Evolutionary conservation across 805 yeast species (phyloP), one percentile per base, ranked within the genome.

Genomic region (Pichia heedii): DNA sequence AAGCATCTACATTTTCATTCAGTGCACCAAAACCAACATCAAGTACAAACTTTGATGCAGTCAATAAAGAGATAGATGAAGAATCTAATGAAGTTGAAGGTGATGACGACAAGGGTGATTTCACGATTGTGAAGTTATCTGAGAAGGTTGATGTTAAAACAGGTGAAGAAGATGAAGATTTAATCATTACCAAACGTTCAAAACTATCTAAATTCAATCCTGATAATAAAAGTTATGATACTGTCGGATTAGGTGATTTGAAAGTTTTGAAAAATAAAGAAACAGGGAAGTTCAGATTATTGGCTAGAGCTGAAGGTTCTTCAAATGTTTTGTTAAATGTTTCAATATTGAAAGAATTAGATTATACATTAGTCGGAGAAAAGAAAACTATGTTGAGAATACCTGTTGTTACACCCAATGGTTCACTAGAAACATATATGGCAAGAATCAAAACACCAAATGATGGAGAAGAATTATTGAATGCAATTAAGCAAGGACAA

Each of bases 281-380:
- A 2, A 79, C 82, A 10, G 65, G 68, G 20, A 85, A 85, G 56
- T 58, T 79, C 3, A 77, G 97, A 59, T 65, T 85, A 13, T 65
- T 90, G 32, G 73, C 90, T 19, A 77, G 97, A 55, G 85, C 96
- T 0, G 97, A 89, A 44, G 96, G 96, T 24, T 79, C 87, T 33
- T 81, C 83, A 33, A 75, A 95, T 53, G 79, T 88, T 15, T 61
- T 90, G 37, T 63, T 90, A 47, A 90, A 90, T 58, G 68, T 79
- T 13, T 63, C 69, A n/a, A 61, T 88, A 11, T 67, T 74, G 10
- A 72, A 72, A 42, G 76, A 74, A 40, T 66, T 86, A 46, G 67
- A 67, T 1, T 89, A 87, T 58, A 67, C 73, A 11, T 68, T 74
- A 3, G 66, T 78, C 44, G 79, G 90, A 39, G 37, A 37, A 3